Conservation (phyloP, 2,329 filamentous ascomycete genomes). For the Diaporthe sp. region DNA sequence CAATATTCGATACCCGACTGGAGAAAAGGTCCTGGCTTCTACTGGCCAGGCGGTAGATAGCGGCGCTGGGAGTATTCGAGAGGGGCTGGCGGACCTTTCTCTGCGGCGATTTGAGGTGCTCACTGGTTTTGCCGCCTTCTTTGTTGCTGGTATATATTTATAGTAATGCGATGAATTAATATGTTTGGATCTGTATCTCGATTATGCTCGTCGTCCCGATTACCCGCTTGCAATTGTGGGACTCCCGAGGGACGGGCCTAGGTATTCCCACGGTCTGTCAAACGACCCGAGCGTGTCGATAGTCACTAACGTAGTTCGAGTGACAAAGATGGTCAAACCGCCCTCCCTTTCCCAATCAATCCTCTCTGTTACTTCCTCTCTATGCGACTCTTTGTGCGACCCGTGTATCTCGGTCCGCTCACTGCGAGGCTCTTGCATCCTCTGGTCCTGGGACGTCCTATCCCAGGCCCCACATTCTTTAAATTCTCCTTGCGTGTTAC, state of each 20-base stretch:
- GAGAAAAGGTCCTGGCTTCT: constrained; percentile 56
- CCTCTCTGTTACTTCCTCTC: neutral
- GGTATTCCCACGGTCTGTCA: constrained; percentile 15
- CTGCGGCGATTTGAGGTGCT: neutral
- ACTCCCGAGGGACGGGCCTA: constrained; percentile 9
- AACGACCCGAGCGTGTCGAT: constrained; percentile 13
- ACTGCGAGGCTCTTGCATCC: neutral
- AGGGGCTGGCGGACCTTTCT: neutral
- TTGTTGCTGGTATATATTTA: neutral
- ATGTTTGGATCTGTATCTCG: neutral
- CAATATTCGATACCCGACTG: constrained; percentile 63
- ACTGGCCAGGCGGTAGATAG: constrained; percentile 38
- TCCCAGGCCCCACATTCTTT: neutral
- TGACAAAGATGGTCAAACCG: neutral
- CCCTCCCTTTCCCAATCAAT: neutral
- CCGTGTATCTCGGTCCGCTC: neutral
- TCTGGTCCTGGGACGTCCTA: neutral
- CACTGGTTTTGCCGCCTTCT: neutral
- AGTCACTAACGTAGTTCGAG: constrained; percentile 7
- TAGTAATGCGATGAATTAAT: neutral
- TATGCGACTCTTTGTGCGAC: neutral
- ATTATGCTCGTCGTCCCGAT: neutral
- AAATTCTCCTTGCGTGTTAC: neutral
- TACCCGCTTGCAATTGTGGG: neutral
- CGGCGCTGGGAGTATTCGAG: neutral